Conservation (phyloP, 169 alveolate genomes). For the Cryptosporidium baileyi region DNA sequence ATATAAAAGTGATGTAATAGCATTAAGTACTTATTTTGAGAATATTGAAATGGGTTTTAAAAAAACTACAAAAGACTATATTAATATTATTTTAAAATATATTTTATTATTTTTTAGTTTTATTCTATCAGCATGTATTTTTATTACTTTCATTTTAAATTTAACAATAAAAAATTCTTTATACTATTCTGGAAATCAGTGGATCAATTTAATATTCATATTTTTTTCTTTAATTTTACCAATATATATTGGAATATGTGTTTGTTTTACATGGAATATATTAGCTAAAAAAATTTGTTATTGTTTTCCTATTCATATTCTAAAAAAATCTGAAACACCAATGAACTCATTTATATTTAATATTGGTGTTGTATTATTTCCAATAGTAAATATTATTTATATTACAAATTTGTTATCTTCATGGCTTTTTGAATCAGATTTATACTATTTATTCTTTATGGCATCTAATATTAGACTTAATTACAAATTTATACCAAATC, state of each 20-base stretch:
- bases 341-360: slow-evolving; percentile 38
- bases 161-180: neutral
- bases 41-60: slow-evolving; percentile 2
- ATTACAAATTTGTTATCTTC: slow-evolving; percentile 18
- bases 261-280: slow-evolving; percentile 43
- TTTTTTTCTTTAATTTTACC: slow-evolving; percentile 24
- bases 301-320: slow-evolving; percentile 41
- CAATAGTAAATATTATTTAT: slow-evolving; percentile 8
- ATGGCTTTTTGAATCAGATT: slow-evolving; percentile 43
- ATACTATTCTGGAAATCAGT: slow-evolving; percentile 3
- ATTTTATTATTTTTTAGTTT: slow-evolving; percentile 1
- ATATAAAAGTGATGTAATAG: slow-evolving; percentile 31
- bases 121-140: neutral
- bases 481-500: slow-evolving; percentile 27
- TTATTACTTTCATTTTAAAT: neutral
- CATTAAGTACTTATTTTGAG: slow-evolving; percentile 43
- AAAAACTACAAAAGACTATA: neutral
- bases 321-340: slow-evolving; percentile 24
- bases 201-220: slow-evolving; percentile 10
- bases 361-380: slow-evolving; percentile 53
- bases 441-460: slow-evolving; percentile 3
- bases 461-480: slow-evolving; percentile 46
- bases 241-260: slow-evolving; percentile 17
- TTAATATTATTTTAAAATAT: neutral
- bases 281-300: slow-evolving; percentile 39